Conservation (phyloP, 1,139 yeast genomes). For the Blastobotrys persicus region DNA sequence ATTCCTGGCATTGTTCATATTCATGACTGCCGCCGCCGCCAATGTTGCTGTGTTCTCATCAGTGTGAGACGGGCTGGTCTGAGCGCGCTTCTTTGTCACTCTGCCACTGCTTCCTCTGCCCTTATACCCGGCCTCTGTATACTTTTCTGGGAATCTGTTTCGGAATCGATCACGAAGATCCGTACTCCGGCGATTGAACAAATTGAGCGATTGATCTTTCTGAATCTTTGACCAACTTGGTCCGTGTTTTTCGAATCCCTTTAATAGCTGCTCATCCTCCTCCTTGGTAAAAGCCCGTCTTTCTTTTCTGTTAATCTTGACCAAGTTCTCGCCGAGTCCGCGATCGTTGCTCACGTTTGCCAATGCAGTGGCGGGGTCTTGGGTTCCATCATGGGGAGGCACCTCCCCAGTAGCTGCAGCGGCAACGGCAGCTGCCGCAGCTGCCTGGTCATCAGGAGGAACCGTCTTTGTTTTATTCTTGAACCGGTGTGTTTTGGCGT, state of each 20-base stretch:
- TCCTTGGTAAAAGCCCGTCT: conserved; percentile 54
- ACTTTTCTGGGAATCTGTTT: conserved; percentile 45
- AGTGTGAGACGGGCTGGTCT: neutral
- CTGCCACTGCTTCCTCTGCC: conserved; percentile 28
- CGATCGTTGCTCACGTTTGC: conserved; percentile 8
- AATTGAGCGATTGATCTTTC: conserved; percentile 39
- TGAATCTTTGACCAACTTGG: conserved; percentile 86
- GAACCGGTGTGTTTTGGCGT: conserved; percentile 44
- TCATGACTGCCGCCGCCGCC: conserved; percentile 2
- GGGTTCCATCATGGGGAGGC: neutral
- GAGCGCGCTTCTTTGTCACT: neutral
- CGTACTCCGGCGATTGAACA: conserved; percentile 42
- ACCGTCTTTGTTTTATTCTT: conserved; percentile 23
- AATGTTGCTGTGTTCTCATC: conserved; percentile 4
- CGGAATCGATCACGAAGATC: conserved; percentile 46
- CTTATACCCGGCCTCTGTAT: conserved; percentile 46
- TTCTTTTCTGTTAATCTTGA: conserved; percentile 44
- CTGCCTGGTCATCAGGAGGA: neutral
- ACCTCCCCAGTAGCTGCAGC: conserved; percentile 2
- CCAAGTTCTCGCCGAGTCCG: conserved; percentile 21
- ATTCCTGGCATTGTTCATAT: neutral
- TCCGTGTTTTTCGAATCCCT: conserved; percentile 71
- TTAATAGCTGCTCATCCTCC: conserved; percentile 69
- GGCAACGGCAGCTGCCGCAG: conserved; percentile 9
- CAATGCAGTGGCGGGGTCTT: conserved; percentile 8